phyloP scores from a whole-genome alignment of 768 basidiomycete genomes.

The Xerocomus spinulosus region DNA sequence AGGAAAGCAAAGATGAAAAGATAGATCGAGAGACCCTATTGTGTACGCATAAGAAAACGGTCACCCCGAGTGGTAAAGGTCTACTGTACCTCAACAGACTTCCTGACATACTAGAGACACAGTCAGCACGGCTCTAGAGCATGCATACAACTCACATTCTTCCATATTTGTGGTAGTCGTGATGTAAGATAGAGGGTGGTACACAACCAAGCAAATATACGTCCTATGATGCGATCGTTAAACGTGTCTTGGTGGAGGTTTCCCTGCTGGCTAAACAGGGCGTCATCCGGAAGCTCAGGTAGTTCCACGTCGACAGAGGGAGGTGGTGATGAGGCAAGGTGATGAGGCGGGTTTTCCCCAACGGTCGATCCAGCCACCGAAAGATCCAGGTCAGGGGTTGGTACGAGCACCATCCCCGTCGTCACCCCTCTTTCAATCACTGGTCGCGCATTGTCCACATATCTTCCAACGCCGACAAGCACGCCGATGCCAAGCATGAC shows the following conservation, averaged over 20 bases:
- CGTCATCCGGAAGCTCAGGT: slow-evolving; percentile 7
- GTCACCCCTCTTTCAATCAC: slow-evolving; percentile 26
- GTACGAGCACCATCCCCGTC: slow-evolving; percentile 47
- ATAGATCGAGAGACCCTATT: slow-evolving; percentile 85
- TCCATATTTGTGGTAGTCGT: slow-evolving; percentile 97
- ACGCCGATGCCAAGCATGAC: slow-evolving; percentile 78
- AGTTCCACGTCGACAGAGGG: slow-evolving; percentile 17
- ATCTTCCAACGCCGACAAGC: slow-evolving; percentile 62
- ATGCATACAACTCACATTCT: slow-evolving; percentile 66
- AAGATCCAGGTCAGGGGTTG: slow-evolving; percentile 4
- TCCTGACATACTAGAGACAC: slow-evolving; percentile 63
- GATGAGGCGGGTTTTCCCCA: slow-evolving; percentile 12
- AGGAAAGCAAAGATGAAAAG: slow-evolving; percentile 92
- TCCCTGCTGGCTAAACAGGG: slow-evolving; percentile 3
- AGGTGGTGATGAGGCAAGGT: neutral
- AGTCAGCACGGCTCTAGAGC: neutral
- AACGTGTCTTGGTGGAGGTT: slow-evolving; percentile 21
- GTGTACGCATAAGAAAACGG: slow-evolving; percentile 3
- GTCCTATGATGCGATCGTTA: slow-evolving; percentile 70
- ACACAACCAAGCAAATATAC: slow-evolving; percentile 92
- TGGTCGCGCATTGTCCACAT: slow-evolving; percentile 33
- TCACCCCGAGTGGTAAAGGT: slow-evolving; percentile 2
- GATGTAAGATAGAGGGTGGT: slow-evolving; percentile 91
- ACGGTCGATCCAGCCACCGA: slow-evolving; percentile 7
- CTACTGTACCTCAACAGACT: slow-evolving; percentile 73